Percentiles rank a stretch among this genome's conserved stretches.
phyloP scores from a whole-genome alignment of 306 rosid genomes.

The Morella rubra region DNA sequence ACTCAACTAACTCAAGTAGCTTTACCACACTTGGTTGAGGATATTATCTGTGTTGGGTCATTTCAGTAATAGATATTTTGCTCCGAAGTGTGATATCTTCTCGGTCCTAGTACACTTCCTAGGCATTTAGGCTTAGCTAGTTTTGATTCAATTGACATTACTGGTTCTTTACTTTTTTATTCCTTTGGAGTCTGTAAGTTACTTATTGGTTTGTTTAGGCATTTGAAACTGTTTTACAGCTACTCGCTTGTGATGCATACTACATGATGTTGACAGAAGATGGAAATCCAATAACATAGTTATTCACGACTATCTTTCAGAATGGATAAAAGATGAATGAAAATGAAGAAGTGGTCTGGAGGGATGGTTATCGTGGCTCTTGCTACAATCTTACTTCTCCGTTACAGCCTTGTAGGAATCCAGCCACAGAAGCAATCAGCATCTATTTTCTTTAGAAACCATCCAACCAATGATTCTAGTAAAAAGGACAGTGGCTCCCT shows the following conservation, averaged over 20 bases:
- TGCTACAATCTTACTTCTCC: slow-evolving; percentile 49
- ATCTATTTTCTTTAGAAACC: slow-evolving; percentile 56
- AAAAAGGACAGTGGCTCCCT: slow-evolving; percentile 17
- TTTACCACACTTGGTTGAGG: not conserved
- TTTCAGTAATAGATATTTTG: not conserved
- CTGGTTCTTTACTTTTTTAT: not conserved
- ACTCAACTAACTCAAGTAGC: not conserved
- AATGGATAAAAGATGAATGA: slow-evolving; percentile 16
- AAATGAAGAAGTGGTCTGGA: slow-evolving; percentile 90
- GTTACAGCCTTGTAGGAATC: slow-evolving; percentile 52
- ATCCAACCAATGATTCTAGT: slow-evolving; percentile 34
- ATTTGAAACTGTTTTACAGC: slow-evolving; percentile 1
- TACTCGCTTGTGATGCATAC: not conserved
- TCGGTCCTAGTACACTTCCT: not conserved
- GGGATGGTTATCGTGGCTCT: slow-evolving; percentile 68
- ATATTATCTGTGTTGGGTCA: not conserved
- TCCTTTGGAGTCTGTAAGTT: not conserved
- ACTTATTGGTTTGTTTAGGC: not conserved
- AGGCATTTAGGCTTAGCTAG: not conserved
- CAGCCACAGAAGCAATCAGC: slow-evolving; percentile 60
- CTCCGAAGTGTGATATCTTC: not conserved
- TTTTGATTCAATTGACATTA: not conserved
- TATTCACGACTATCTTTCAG: not conserved
- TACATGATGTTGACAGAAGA: slow-evolving; percentile 14
- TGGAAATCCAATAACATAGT: slow-evolving; percentile 1